Percentiles rank a stretch among this genome's conserved stretches.
Evolutionary conservation across 352 stramenopile species (phyloP).

Genomic region (Peronospora tabacina): DNA sequence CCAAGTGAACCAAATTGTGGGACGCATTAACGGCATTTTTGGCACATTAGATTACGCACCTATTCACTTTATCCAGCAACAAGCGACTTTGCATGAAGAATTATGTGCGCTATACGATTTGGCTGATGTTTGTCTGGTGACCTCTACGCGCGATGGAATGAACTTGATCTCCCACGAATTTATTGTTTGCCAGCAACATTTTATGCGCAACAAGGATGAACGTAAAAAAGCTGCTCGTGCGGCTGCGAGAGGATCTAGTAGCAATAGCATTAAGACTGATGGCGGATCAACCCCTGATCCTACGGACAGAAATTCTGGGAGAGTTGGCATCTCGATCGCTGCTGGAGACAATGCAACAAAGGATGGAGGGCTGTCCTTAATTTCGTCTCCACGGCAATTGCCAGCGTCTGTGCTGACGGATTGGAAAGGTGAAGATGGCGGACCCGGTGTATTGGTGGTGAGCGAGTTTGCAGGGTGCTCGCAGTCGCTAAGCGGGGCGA

Average conservation of each 20-base stretch:
- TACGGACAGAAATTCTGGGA: neutral
- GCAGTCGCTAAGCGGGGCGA: slow-evolving; percentile 78
- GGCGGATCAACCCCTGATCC: neutral
- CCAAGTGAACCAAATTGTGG: slow-evolving; percentile 86
- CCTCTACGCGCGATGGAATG: slow-evolving; percentile 84
- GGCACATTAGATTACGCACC: slow-evolving; percentile 82
- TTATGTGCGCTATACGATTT: slow-evolving; percentile 85
- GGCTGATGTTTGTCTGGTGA: slow-evolving; percentile 85
- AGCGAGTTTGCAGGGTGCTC: slow-evolving; percentile 86
- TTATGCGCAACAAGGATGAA: slow-evolving; percentile 71
- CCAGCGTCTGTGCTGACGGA: slow-evolving; percentile 47
- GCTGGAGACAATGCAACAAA: slow-evolving; percentile 2
- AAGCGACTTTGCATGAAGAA: slow-evolving; percentile 69
- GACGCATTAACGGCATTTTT: slow-evolving; percentile 85
- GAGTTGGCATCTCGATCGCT: neutral
- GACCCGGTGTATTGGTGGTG: slow-evolving; percentile 78
- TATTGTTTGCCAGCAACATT: slow-evolving; percentile 82
- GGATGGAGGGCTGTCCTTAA: slow-evolving; percentile 18
- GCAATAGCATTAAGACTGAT: slow-evolving; percentile 1
- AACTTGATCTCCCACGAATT: slow-evolving; percentile 89
- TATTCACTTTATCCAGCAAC: slow-evolving; percentile 89
- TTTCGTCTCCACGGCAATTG: slow-evolving; percentile 23
- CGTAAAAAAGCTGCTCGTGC: slow-evolving; percentile 41
- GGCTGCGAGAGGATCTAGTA: slow-evolving; percentile 9
- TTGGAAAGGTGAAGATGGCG: slow-evolving; percentile 72